Conservation (phyloP, 2,329 filamentous ascomycete genomes). For the Verticillium isaacii region DNA sequence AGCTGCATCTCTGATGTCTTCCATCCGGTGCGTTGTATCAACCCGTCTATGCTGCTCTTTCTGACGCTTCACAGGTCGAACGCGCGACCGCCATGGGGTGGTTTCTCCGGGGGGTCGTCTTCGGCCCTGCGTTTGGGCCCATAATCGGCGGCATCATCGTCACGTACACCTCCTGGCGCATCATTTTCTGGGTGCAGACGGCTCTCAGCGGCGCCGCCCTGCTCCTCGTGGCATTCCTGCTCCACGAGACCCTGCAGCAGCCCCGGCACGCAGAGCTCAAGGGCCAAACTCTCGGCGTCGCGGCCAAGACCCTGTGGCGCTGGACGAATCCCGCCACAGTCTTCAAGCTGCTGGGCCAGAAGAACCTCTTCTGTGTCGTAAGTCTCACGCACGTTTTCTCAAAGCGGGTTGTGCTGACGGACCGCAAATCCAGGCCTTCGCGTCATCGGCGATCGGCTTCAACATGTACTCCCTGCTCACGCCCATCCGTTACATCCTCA, state of each 20-base stretch:
- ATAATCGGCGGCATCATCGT: constrained; percentile 74
- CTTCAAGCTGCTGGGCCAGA: constrained; percentile 59
- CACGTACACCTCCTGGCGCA: constrained; percentile 67
- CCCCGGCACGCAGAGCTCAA: constrained; percentile 57
- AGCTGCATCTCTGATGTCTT: constrained; percentile 46
- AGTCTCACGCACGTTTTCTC: neutral
- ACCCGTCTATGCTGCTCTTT: neutral
- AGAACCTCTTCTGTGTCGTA: constrained; percentile 46
- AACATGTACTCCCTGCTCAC: constrained; percentile 63
- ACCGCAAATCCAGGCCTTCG: constrained; percentile 28
- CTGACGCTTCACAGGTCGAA: constrained; percentile 36
- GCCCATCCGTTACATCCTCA: constrained; percentile 67
- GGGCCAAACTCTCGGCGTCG: constrained; percentile 43
- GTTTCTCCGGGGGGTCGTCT: constrained; percentile 67
- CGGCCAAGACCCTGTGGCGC: constrained; percentile 48
- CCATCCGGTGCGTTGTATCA: constrained; percentile 30
- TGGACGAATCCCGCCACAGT: constrained; percentile 65
- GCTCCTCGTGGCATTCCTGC: constrained; percentile 57
- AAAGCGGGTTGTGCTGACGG: too few species aligned
- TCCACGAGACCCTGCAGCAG: constrained; percentile 69
- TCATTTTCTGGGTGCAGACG: constrained; percentile 74
- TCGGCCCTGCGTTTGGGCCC: constrained; percentile 66
- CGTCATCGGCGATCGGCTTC: constrained; percentile 63
- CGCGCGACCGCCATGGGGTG: constrained; percentile 69
- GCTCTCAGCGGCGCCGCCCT: constrained; percentile 58